Conservation (phyloP, 306 rosid genomes). For the Inga oerstediana region DNA sequence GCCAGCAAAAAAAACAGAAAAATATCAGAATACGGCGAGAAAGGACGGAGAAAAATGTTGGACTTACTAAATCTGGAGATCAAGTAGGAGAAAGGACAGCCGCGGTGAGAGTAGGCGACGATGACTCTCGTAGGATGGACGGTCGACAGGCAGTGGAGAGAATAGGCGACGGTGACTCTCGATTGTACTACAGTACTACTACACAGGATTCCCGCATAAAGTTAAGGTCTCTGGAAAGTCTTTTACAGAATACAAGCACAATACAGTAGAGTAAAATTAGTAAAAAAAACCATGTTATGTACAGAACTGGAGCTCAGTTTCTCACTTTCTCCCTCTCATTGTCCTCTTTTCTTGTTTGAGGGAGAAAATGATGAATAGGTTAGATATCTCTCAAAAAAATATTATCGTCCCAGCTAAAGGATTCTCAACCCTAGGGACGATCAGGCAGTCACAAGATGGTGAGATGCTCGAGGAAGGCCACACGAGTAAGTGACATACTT, state of each 20-base stretch:
- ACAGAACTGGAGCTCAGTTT: conserved; percentile 45
- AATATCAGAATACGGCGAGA: too few species aligned
- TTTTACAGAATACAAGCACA: background rate
- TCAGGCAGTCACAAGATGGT: conserved; percentile 69
- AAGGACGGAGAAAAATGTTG: too few species aligned
- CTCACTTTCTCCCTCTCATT: conserved; percentile 21
- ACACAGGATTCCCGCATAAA: background rate
- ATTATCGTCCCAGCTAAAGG: background rate
- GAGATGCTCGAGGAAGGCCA: conserved; percentile 72
- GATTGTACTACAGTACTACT: background rate
- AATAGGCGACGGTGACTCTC: too few species aligned
- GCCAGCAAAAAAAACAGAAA: too few species aligned
- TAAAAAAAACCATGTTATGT: conserved; percentile 26
- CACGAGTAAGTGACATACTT: conserved; percentile 95
- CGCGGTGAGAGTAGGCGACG: too few species aligned
- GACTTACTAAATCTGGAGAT: too few species aligned
- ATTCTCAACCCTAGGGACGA: conserved; percentile 45
- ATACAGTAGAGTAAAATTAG: background rate
- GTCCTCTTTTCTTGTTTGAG: background rate
- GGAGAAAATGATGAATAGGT: conserved; percentile 50
- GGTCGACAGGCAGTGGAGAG: too few species aligned
- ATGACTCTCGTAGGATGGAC: too few species aligned
- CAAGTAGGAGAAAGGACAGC: too few species aligned
- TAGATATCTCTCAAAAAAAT: conserved; percentile 35
- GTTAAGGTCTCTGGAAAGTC: background rate